Evolutionary conservation across 139 green algal species (phyloP).

Genomic region (Picochlorum sp.): DNA sequence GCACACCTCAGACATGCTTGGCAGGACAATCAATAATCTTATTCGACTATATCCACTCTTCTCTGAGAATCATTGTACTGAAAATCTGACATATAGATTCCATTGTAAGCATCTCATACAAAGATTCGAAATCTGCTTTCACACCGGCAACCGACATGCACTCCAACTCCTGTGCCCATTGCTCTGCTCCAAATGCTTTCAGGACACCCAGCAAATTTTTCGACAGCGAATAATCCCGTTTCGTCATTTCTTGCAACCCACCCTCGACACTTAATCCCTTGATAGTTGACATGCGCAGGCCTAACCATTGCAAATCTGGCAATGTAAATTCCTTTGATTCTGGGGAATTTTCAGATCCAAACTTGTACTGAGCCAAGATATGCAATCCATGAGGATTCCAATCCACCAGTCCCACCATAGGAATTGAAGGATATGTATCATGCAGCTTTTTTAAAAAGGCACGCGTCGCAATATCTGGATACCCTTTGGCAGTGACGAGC

Average conservation of each 20-base stretch:
- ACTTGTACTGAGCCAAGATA: constrained; percentile 58
- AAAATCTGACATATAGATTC: background rate
- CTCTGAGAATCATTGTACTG: background rate
- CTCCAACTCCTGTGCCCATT: constrained; percentile 38
- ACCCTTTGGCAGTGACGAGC: constrained; percentile 70
- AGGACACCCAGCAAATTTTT: constrained; percentile 10
- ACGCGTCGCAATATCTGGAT: constrained; percentile 72
- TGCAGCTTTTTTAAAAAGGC: constrained; percentile 44
- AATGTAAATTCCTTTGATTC: constrained; percentile 53
- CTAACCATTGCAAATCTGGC: constrained; percentile 64
- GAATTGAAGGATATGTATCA: constrained; percentile 26
- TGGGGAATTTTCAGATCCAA: constrained; percentile 53
- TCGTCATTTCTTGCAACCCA: constrained; percentile 37
- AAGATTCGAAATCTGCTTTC: constrained; percentile 57
- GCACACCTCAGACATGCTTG: constrained; percentile 11
- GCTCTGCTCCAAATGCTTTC: background rate
- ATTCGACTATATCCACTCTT: background rate
- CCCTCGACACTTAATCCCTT: constrained; percentile 15
- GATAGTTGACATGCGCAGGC: constrained; percentile 48
- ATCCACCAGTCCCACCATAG: constrained; percentile 63
- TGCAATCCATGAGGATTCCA: constrained; percentile 69
- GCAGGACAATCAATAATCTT: background rate
- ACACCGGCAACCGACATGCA: constrained; percentile 29
- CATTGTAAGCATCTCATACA: constrained; percentile 28
- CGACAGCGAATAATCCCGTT: constrained; percentile 30